A percentile compares a stretch with the other conserved stretches of the same genome.
Conservation (phyloP, 2,329 filamentous ascomycete species). For the Thielaviopsis euricoi region DNA sequence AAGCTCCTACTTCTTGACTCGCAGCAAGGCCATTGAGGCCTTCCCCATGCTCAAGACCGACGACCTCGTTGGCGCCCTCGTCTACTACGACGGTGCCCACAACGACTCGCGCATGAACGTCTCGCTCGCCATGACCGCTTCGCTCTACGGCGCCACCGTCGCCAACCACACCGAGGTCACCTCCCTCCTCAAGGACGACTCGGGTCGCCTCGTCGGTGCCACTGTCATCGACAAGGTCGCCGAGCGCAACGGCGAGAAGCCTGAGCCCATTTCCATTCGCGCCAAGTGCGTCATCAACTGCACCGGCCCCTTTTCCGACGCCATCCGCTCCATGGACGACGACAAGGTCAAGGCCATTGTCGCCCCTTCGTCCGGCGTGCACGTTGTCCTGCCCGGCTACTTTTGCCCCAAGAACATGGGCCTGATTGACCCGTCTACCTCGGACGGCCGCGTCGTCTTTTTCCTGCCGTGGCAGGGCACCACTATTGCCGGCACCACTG, state of each 20-base stretch:
- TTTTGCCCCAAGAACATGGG: slow-evolving; percentile 78
- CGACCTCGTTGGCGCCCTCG: slow-evolving; percentile 62
- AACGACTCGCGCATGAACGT: slow-evolving; percentile 91
- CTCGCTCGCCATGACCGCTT: slow-evolving; percentile 72
- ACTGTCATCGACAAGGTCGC: slow-evolving; percentile 53
- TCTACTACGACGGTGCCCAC: slow-evolving; percentile 85
- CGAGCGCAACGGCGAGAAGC: slow-evolving; percentile 40
- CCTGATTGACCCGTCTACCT: slow-evolving; percentile 70
- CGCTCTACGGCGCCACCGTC: slow-evolving; percentile 69
- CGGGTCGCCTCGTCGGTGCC: slow-evolving; percentile 59
- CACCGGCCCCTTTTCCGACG: slow-evolving; percentile 75
- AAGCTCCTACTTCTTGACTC: slow-evolving; percentile 74
- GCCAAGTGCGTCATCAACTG: slow-evolving; percentile 78
- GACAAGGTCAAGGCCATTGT: slow-evolving; percentile 58
- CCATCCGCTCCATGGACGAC: slow-evolving; percentile 74
- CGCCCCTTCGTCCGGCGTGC: slow-evolving; percentile 69
- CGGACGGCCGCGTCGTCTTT: slow-evolving; percentile 80
- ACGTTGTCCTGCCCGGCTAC: slow-evolving; percentile 75
- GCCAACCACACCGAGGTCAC: slow-evolving; percentile 76
- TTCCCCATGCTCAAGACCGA: slow-evolving; percentile 80
- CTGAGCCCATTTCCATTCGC: slow-evolving; percentile 51
- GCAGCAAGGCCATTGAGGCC: slow-evolving; percentile 69
- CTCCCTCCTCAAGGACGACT: slow-evolving; percentile 54
- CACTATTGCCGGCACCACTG: slow-evolving; percentile 79
- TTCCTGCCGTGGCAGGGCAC: slow-evolving; percentile 89